These are phyloP conservation scores for Penicillium thymicola DNA, from an alignment of 2,329 filamentous ascomycete species.

Conservation along the genomic window DNA sequence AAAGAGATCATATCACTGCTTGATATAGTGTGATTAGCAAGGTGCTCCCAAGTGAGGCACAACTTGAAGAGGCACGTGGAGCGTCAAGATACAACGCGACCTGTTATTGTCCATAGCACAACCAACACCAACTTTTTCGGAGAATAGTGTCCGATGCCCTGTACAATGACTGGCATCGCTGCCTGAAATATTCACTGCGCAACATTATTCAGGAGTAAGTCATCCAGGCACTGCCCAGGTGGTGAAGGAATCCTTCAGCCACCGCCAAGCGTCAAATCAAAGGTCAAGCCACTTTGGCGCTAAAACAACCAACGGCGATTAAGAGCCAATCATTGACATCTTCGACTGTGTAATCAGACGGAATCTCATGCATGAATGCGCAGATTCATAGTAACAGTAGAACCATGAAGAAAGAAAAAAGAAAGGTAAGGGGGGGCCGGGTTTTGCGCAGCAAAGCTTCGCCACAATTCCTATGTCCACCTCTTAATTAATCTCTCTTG, in stretches of 20 bases:
- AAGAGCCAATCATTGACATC: slow-evolving; percentile 12
- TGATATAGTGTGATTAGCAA: not conserved
- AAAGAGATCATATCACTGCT: not conserved
- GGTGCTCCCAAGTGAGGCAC: not conserved
- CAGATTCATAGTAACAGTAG: not conserved
- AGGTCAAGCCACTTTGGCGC: not conserved
- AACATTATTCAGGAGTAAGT: not conserved
- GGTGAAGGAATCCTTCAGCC: not conserved
- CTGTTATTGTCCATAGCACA: not conserved
- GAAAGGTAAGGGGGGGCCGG: no score
- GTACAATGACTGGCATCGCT: not conserved
- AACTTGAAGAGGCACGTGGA: not conserved
- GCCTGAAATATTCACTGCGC: slow-evolving; percentile 1
- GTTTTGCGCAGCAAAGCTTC: not conserved
- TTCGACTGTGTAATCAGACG: not conserved
- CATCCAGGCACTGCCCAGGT: no score
- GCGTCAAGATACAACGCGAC: not conserved
- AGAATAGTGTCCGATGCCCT: not conserved
- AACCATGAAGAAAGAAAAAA: not conserved
- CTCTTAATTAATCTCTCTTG: slow-evolving; percentile 33
- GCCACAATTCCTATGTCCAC: slow-evolving; percentile 25
- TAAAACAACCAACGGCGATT: slow-evolving; percentile 5
- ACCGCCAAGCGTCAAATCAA: slow-evolving; percentile 14
- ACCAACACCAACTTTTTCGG: not conserved
- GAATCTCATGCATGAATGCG: not conserved